Evolutionary conservation across 192 early-diverging fungal genomes (phyloP).

Genomic region (Coemansia sp.): DNA sequence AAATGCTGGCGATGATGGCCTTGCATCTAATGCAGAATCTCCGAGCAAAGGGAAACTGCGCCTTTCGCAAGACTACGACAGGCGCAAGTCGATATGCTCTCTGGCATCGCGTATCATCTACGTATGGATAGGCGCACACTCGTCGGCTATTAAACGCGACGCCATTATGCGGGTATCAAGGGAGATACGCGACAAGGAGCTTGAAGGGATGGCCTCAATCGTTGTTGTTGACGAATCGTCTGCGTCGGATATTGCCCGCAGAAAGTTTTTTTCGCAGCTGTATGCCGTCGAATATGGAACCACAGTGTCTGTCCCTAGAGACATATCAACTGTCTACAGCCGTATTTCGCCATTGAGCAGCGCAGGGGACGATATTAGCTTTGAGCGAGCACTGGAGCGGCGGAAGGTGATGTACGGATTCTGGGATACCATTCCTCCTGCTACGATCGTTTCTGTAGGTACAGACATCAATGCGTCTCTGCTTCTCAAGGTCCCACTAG

Average conservation of each 20-base stretch:
- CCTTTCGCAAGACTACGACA: constrained; percentile 33
- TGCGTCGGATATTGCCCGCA: constrained; percentile 31
- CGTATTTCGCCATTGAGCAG: constrained; percentile 32
- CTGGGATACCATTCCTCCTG: constrained; percentile 50
- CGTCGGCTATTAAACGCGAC: constrained; percentile 49
- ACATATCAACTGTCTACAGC: constrained; percentile 28
- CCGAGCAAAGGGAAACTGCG: background rate
- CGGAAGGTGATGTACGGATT: constrained; percentile 52
- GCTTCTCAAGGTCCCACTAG: constrained; percentile 39
- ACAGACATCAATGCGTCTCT: constrained; percentile 42
- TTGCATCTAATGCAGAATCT: background rate
- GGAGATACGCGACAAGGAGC: constrained; percentile 51
- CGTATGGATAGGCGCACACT: constrained; percentile 45
- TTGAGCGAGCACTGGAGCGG: constrained; percentile 47
- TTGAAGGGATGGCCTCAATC: constrained; percentile 29
- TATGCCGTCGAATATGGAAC: constrained; percentile 21
- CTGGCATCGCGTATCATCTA: constrained; percentile 41
- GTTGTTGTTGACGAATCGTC: constrained; percentile 42
- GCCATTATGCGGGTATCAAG: constrained; percentile 41
- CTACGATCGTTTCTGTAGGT: constrained; percentile 41
- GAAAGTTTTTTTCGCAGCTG: constrained; percentile 46
- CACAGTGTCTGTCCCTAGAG: constrained; percentile 8
- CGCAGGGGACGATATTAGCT: constrained; percentile 42
- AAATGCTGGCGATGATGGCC: background rate
- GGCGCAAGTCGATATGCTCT: constrained; percentile 38